Conservation (phyloP, 2,329 filamentous ascomycete species). For the Pseudonectria buxi region DNA sequence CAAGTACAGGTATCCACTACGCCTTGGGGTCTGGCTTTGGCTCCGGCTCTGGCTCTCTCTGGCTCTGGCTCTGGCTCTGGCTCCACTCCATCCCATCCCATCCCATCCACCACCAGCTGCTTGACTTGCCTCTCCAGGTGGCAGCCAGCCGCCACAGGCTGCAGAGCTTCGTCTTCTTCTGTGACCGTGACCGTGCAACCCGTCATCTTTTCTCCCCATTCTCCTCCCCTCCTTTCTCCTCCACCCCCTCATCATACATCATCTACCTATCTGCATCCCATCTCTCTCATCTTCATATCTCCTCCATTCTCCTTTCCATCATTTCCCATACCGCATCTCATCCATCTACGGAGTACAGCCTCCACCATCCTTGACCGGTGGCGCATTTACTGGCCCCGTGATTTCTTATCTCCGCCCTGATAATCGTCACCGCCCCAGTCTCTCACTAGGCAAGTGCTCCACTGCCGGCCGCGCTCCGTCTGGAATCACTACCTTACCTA, state of each 20-base stretch:
- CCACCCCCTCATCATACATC: slow-evolving; percentile 6
- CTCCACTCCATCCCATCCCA: too few species aligned
- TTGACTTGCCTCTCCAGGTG: not conserved
- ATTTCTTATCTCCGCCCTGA: too few species aligned
- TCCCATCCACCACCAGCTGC: too few species aligned
- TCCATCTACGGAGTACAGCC: not conserved
- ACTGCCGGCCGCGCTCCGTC: too few species aligned
- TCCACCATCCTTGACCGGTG: not conserved
- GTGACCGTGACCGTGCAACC: slow-evolving; percentile 11
- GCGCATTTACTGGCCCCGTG: too few species aligned
- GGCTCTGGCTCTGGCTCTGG: too few species aligned
- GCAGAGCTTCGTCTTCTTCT: slow-evolving; percentile 12
- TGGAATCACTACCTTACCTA: too few species aligned
- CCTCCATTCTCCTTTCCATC: slow-evolving; percentile 1
- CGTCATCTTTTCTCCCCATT: slow-evolving; percentile 10
- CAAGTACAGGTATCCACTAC: too few species aligned
- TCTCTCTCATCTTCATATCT: slow-evolving; percentile 2
- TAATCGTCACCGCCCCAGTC: too few species aligned
- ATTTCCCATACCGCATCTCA: slow-evolving; percentile 1
- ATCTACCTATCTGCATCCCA: slow-evolving; percentile 1
- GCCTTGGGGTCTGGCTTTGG: too few species aligned
- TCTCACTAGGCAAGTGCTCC: too few species aligned
- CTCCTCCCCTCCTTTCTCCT: slow-evolving; percentile 11
- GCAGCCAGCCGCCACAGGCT: slow-evolving; percentile 3
- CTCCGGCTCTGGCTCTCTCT: too few species aligned